Base-by-base conservation (phyloP, 208 protist genomes). In the Crithidia fasciculata region DNA sequence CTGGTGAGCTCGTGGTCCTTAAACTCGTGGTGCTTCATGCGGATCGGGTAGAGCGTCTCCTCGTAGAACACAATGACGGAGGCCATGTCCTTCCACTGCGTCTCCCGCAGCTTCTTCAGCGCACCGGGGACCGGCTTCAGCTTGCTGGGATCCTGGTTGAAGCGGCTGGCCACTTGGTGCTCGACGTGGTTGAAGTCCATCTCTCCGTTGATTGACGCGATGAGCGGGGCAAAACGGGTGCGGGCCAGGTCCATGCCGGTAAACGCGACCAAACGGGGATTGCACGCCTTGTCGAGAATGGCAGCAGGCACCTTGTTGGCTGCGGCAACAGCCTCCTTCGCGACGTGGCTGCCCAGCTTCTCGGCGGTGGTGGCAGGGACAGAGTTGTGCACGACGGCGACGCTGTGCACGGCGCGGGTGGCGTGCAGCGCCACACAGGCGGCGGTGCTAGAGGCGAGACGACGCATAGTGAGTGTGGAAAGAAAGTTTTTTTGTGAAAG, bases 11-110 rank as follows among this genome's bases (percentile, higher is more conserved):
- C 82, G 58, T 84, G 55, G 37, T 78, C 9, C 59, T 87, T 84
- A 82, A 83, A 91, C 72, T 86, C 82, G 77, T 77, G 65, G 60
- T 87, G 58, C 74, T 69, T 78, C 60, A 75, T 62, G 15, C 92
- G 89, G 49, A 88, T 90, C 6, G 87, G 89, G 77, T 91, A 87
- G 81, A 96, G 86, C 53, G 81, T 78, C 79, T 94, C 89, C 83
- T 96, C 92, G 68, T 96, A 96, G 72, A 92, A 92, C 7, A 50
- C 77, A 15, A 96, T 54, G 19, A 94, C 64, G 45, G 82, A 65
- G 54, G 56, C 67, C 37, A 91, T 75, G 69, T 83, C 82, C 37
- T 76, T 87, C 87, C 88, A 96, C 66, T 78, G 59, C 19, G 80
- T 94, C 64, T 79, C 80, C 54, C 72, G 83, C 66, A 96, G 89